A percentile compares a stretch with the other conserved stretches of the same genome.
Evolutionary conservation across 495 filamentous ascomycete species (phyloP).

Genomic region (Daldinia caldariorum): DNA sequence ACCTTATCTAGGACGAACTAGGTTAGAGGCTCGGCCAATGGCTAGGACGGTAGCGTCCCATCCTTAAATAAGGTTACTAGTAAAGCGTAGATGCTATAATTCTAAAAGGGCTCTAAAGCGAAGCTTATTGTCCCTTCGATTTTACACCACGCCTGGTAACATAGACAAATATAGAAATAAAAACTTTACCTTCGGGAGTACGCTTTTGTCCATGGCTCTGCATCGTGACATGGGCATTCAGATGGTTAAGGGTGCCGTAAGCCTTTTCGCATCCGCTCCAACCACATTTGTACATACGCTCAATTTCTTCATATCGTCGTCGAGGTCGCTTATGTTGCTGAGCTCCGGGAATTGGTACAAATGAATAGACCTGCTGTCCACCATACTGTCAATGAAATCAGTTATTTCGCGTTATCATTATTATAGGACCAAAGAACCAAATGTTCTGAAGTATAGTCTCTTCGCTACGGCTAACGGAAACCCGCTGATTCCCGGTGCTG

Average conservation of each 20-base stretch:
- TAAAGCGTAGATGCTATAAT: conserved; percentile 3
- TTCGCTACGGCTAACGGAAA: background rate
- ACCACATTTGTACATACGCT: conserved; percentile 99
- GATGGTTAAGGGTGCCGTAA: conserved; percentile 94
- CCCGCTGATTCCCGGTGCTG: background rate
- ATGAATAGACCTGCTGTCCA: conserved; percentile 85
- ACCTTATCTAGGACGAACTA: conserved; percentile 29
- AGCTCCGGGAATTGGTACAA: conserved; percentile 96
- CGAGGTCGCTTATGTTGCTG: conserved; percentile 97
- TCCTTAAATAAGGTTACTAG: conserved; percentile 12
- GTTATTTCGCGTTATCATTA: conserved; percentile 38
- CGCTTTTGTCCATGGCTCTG: conserved; percentile 92
- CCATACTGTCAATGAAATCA: conserved; percentile 52
- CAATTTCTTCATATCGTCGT: conserved; percentile 96
- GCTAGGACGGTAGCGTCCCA: conserved; percentile 10
- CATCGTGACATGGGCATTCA: conserved; percentile 99
- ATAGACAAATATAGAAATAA: background rate
- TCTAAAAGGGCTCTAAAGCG: conserved; percentile 5
- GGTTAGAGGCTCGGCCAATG: conserved; percentile 21
- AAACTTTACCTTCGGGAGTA: conserved; percentile 89
- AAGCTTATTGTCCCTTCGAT: background rate
- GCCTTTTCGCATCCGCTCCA: conserved; percentile 99
- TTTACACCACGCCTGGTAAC: too few species aligned
- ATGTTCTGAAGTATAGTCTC: background rate
- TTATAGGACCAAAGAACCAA: conserved; percentile 18